Conservation (phyloP, 1,284 basidiomycete genomes). For the Athelia psychrophila region DNA sequence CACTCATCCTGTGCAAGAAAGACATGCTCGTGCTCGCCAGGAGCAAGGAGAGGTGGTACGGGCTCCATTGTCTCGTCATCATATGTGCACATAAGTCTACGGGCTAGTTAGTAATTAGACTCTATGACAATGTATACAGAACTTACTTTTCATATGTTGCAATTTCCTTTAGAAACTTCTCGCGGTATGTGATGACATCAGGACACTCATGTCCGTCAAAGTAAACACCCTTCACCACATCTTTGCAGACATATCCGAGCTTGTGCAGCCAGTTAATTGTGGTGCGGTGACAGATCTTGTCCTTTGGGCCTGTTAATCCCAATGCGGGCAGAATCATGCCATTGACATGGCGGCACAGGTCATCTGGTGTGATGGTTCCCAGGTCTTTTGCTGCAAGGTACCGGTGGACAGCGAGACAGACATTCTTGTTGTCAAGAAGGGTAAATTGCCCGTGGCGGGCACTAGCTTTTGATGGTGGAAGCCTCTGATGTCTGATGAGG, state of each 20-base stretch:
- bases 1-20: constrained; percentile 21
- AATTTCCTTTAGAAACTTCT: constrained; percentile 14
- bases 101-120: neutral
- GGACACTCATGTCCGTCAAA: constrained; percentile 21
- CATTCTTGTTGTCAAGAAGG: constrained; percentile 2
- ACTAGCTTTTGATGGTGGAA: neutral
- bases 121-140: constrained; percentile 1
- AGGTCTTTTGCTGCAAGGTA: constrained; percentile 3
- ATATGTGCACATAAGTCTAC: constrained; percentile 9
- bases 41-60: constrained; percentile 11
- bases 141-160: constrained; percentile 8
- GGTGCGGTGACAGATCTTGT: constrained; percentile 9
- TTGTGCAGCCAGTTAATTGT: constrained; percentile 16
- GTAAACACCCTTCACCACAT: constrained; percentile 20
- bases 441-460: constrained; percentile 2
- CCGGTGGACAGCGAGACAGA: constrained; percentile 1
- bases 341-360: constrained; percentile 9
- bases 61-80: constrained; percentile 11
- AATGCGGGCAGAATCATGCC: constrained; percentile 8
- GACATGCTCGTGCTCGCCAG: constrained; percentile 17
- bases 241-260: constrained; percentile 12
- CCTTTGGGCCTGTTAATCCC: neutral
- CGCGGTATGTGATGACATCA: constrained; percentile 17
- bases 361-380: constrained; percentile 1
- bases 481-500: constrained; percentile 3